Percentiles rank a stretch among this genome's conserved stretches.
Conservation (phyloP, 495 filamentous ascomycete species). For the Hyphodiscus hymeniophilus region DNA sequence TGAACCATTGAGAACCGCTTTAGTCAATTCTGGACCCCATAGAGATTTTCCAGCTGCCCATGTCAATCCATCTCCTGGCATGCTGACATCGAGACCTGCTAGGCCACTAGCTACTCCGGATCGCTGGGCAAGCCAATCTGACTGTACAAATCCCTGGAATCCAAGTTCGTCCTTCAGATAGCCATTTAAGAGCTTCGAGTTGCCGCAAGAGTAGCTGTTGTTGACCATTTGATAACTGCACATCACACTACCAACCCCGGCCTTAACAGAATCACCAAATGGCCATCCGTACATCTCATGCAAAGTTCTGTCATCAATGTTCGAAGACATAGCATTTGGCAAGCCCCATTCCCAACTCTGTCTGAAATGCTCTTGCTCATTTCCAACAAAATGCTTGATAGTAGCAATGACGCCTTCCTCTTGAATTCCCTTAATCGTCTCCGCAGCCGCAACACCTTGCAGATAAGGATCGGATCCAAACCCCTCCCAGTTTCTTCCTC, state of each 20-base stretch:
- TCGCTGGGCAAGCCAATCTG: slow-evolving; percentile 87
- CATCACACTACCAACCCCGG: slow-evolving; percentile 64
- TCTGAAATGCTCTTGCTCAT: slow-evolving; percentile 86
- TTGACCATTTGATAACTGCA: slow-evolving; percentile 88
- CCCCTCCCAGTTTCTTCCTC: slow-evolving; percentile 88
- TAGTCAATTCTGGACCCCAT: slow-evolving; percentile 73
- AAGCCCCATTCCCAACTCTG: slow-evolving; percentile 68
- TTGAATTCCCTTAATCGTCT: slow-evolving; percentile 68
- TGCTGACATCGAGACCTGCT: slow-evolving; percentile 86
- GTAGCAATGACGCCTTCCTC: slow-evolving; percentile 75
- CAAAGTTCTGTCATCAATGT: slow-evolving; percentile 73
- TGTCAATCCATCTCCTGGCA: slow-evolving; percentile 80
- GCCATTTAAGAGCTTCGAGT: slow-evolving; percentile 86
- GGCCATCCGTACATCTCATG: slow-evolving; percentile 89
- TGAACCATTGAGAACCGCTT: slow-evolving; percentile 71
- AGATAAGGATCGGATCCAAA: slow-evolving; percentile 74
- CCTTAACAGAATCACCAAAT: slow-evolving; percentile 76
- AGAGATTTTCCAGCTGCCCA: slow-evolving; percentile 74
- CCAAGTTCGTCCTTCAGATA: slow-evolving; percentile 91
- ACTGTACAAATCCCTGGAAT: slow-evolving; percentile 91
- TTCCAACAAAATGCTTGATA: slow-evolving; percentile 72
- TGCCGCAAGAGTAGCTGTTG: slow-evolving; percentile 83
- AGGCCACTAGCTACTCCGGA: slow-evolving; percentile 72
- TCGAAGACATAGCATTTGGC: slow-evolving; percentile 67
- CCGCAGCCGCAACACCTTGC: slow-evolving; percentile 56